Evolutionary conservation across 1,139 yeast species (phyloP).

Genomic region (Kodamaea arcana): DNA sequence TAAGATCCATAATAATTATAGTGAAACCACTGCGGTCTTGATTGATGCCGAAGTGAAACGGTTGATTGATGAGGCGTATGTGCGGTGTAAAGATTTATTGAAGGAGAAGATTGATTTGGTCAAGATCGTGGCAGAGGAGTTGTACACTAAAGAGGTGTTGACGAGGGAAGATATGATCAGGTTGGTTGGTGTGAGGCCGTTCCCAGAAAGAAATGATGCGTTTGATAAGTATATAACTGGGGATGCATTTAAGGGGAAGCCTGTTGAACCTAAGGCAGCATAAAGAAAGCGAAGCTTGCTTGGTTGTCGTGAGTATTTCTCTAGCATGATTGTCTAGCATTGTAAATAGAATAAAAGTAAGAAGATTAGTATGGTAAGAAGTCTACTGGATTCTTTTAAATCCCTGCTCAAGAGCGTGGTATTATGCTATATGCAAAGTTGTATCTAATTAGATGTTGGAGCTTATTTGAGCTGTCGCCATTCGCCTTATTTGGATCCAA

Average conservation of each 20-base stretch:
- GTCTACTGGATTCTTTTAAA: too few relatives aligned
- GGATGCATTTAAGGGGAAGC: constrained; percentile 24
- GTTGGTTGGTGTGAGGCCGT: constrained; percentile 70
- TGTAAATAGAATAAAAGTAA: too few relatives aligned
- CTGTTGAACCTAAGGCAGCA: too few relatives aligned
- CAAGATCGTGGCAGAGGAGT: constrained; percentile 65
- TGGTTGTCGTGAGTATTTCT: too few relatives aligned
- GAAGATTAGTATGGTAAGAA: too few relatives aligned
- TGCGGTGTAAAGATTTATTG: constrained; percentile 52
- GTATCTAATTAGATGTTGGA: too few relatives aligned
- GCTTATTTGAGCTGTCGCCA: too few relatives aligned
- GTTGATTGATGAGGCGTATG: constrained; percentile 50
- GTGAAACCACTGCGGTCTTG: constrained; percentile 62
- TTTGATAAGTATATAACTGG: constrained; percentile 70
- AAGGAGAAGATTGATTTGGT: constrained; percentile 59
- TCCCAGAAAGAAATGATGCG: constrained; percentile 74
- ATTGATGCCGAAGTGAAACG: constrained; percentile 67
- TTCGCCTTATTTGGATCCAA: too few relatives aligned
- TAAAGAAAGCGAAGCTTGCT: too few relatives aligned
- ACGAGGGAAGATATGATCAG: constrained; percentile 81
- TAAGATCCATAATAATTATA: constrained; percentile 64
- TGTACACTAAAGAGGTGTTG: constrained; percentile 64
- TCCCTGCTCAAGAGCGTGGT: too few relatives aligned
- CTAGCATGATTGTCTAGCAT: too few relatives aligned
- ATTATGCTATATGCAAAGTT: too few relatives aligned